Percentiles rank a stretch among this genome's conserved stretches.
These are phyloP conservation scores for Phytophthora multivora DNA, from an alignment of 352 stramenopile genomes.

Conservation along the genomic window DNA sequence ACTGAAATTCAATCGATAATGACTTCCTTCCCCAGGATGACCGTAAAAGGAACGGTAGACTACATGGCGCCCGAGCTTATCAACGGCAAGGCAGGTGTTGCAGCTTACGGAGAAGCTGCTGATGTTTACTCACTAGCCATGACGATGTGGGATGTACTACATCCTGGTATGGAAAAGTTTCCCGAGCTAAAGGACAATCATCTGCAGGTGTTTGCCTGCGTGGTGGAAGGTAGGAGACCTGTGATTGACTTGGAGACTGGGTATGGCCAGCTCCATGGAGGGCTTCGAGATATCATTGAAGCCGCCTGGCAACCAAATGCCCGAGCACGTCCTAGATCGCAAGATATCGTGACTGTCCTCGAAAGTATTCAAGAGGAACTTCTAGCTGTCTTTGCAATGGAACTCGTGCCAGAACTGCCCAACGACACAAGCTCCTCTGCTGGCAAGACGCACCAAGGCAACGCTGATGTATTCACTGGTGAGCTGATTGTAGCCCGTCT, in stretches of 20 bases:
- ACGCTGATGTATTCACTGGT: slow-evolving; percentile 36
- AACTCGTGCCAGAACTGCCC: slow-evolving; percentile 33
- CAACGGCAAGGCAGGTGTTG: slow-evolving; percentile 48
- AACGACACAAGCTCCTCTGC: slow-evolving; percentile 28
- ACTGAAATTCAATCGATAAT: slow-evolving; percentile 17
- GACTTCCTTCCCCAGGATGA: slow-evolving; percentile 38
- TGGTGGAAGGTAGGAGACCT: slow-evolving; percentile 45
- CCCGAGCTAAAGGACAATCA: slow-evolving; percentile 53
- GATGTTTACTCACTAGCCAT: slow-evolving; percentile 76
- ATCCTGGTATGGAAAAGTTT: slow-evolving; percentile 57
- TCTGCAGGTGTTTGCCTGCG: slow-evolving; percentile 50
- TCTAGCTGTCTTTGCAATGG: slow-evolving; percentile 38
- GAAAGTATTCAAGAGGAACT: slow-evolving; percentile 55
- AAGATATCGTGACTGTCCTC: slow-evolving; percentile 44
- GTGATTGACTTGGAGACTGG: slow-evolving; percentile 20
- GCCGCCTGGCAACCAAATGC: slow-evolving; percentile 49
- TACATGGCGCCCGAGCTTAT: slow-evolving; percentile 85
- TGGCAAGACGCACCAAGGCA: slow-evolving; percentile 27
- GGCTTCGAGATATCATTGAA: slow-evolving; percentile 40
- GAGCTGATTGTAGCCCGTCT: slow-evolving; percentile 21
- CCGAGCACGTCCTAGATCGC: slow-evolving; percentile 37
- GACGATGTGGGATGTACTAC: slow-evolving; percentile 77
- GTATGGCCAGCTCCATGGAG: slow-evolving; percentile 31
- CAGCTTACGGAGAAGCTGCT: slow-evolving; percentile 60
- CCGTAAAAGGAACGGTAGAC: slow-evolving; percentile 66